Conservation (phyloP, 2,329 filamentous ascomycete genomes). For the Diaporthe sp. region DNA sequence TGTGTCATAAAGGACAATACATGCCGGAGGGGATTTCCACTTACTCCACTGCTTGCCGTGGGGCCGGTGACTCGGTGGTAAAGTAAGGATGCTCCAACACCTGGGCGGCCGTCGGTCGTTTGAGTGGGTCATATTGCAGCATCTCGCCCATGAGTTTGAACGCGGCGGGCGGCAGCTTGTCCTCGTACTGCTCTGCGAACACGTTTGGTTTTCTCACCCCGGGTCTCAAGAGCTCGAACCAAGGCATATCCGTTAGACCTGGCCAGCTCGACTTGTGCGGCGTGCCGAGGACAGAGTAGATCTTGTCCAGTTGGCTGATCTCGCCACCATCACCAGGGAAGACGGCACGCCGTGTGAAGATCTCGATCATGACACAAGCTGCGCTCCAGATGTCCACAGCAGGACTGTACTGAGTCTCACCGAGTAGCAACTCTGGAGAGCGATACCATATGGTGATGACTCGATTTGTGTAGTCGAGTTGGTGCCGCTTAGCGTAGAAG, state of each 20-base stretch:
- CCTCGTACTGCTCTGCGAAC: slow-evolving; percentile 87
- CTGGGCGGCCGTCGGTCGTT: slow-evolving; percentile 85
- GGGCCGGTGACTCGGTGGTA: slow-evolving; percentile 80
- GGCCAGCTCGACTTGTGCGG: slow-evolving; percentile 91
- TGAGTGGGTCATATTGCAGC: slow-evolving; percentile 89
- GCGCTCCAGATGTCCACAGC: slow-evolving; percentile 97
- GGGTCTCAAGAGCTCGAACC: slow-evolving; percentile 93
- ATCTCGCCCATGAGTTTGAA: slow-evolving; percentile 87
- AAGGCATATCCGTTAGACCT: slow-evolving; percentile 91
- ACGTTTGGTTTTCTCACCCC: slow-evolving; percentile 78
- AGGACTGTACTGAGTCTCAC: slow-evolving; percentile 90
- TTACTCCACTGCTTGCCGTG: slow-evolving; percentile 86
- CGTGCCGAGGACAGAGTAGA: slow-evolving; percentile 93
- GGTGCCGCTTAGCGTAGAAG: slow-evolving; percentile 93
- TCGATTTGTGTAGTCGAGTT: slow-evolving; percentile 96
- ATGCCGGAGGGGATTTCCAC: slow-evolving; percentile 53
- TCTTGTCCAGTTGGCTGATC: slow-evolving; percentile 94
- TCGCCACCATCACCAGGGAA: slow-evolving; percentile 98
- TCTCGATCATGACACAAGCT: slow-evolving; percentile 95
- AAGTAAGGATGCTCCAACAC: slow-evolving; percentile 93
- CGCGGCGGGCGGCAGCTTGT: slow-evolving; percentile 82
- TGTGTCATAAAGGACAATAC: slow-evolving; percentile 30
- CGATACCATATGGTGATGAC: slow-evolving; percentile 99
- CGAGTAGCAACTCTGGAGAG: slow-evolving; percentile 89
- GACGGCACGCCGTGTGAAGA: slow-evolving; percentile 93